Conservation (phyloP, 2,329 filamentous ascomycete genomes). For the Reticulascus tulasneorum region DNA sequence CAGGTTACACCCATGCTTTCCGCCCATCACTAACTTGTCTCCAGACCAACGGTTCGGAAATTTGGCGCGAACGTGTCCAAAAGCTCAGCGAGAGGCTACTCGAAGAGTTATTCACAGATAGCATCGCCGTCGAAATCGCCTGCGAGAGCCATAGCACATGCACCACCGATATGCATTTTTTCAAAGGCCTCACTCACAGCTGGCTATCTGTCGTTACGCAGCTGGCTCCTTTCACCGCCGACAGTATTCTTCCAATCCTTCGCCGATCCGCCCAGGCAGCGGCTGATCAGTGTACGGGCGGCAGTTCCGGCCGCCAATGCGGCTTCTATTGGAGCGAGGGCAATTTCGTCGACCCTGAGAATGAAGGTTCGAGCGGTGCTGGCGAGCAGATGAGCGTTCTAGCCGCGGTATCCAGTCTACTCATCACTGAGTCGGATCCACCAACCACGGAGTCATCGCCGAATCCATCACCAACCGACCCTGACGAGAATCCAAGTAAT, state of each 20-base stretch:
- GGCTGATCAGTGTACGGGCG: constrained; percentile 58
- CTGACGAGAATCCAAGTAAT: too few relatives aligned
- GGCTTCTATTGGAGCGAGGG: constrained; percentile 58
- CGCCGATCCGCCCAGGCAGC: constrained; percentile 55
- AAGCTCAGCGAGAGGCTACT: constrained; percentile 30
- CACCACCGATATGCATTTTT: constrained; percentile 67
- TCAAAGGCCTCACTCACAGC: constrained; percentile 66
- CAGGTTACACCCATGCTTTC: neutral
- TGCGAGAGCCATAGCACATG: constrained; percentile 60
- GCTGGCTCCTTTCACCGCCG: constrained; percentile 54
- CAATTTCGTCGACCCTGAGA: constrained; percentile 37
- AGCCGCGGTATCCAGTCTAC: constrained; percentile 46
- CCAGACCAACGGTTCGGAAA: constrained; percentile 16
- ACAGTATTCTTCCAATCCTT: constrained; percentile 54
- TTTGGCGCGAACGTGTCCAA: constrained; percentile 34
- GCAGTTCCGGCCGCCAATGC: constrained; percentile 52
- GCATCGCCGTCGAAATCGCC: constrained; percentile 58
- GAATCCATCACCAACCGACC: too few relatives aligned
- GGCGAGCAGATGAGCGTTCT: constrained; percentile 57
- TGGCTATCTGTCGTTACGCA: constrained; percentile 60
- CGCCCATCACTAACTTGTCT: constrained; percentile 47
- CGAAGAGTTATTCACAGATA: constrained; percentile 45
- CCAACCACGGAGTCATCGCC: neutral
- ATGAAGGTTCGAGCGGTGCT: constrained; percentile 53
- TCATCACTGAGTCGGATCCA: constrained; percentile 20